Base-by-base conservation (phyloP, 805 yeast species). In the Candida pini region DNA sequence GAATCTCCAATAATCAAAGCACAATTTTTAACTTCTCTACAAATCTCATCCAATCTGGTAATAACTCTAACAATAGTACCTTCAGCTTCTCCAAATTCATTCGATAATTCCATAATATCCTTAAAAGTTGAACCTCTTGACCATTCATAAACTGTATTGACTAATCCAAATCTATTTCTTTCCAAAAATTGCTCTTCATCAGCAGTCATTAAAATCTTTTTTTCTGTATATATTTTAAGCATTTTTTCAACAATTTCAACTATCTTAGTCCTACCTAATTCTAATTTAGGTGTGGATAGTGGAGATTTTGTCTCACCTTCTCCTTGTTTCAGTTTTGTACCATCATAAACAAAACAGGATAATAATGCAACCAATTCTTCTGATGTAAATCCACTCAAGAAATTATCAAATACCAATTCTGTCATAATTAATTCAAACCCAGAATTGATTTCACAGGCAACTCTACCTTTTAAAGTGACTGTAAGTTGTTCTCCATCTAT, bases 91-190 rank as follows among this genome's bases (percentile, higher is more conserved):
- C 45, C 53, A 24, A 87, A 89, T 49, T 89, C 95, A 14, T 78
- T 79, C 38, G 96, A 85, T 44, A 87, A 71, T 40, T 76, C 81
- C 81, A 89, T 92, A 44, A 92, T 90, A 38, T 87, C 94, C 44
- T 82, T 81, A 65, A 92, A 92, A 0, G 94, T 72, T 69, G 81
- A 71, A 2, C 98, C 99, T 45, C 94, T 71, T 1, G 97, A 96
- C 99, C 99, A 92, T 61, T 92, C 97, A 56, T 90, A 92, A 4
- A 90, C 96, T 9, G 87, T 96, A 55, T 88, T 90, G 60, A 87
- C 84, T 51, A 92, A 68, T 0, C 90, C 95, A 60, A 92, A 92
- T 46, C 97, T 68, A 49, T 86, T 81, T 44, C 81, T 73, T 37
- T 86, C 94, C 44, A 81, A 62, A 51, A 90, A 92, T 40, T 81